These are phyloP conservation scores for Alternaria sp. DNA, from an alignment of 2,329 filamentous ascomycete genomes.

Conservation along the genomic window DNA sequence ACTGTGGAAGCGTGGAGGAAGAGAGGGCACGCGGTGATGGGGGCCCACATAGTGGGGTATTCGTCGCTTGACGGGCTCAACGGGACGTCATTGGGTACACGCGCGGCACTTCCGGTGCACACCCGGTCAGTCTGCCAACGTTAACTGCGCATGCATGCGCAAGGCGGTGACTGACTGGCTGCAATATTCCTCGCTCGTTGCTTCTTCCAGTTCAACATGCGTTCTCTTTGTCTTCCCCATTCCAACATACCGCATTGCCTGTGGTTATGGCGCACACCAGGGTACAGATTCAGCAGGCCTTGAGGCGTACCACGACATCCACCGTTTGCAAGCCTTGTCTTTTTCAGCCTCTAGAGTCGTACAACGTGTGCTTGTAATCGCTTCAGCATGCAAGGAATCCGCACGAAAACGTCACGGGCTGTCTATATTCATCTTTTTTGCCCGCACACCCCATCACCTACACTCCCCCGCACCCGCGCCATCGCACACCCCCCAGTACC, in stretches of 20 bases:
- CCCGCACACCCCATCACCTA: constrained; percentile 25
- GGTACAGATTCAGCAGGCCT: not conserved
- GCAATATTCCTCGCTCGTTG: constrained; percentile 14
- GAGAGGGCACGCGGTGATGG: constrained; percentile 9
- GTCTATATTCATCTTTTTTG: constrained; percentile 24
- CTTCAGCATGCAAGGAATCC: constrained; percentile 47
- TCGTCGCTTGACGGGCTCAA: constrained; percentile 17
- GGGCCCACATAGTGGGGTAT: constrained; percentile 13
- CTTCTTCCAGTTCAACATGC: constrained; percentile 13
- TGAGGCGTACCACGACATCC: constrained; percentile 16
- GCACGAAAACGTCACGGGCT: constrained; percentile 23
- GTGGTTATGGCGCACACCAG: constrained; percentile 26
- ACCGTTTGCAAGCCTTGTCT: constrained; percentile 35
- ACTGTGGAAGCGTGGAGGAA: constrained; percentile 10
- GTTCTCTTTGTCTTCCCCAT: constrained; percentile 11
- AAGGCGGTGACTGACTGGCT: constrained; percentile 41
- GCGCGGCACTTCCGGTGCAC: constrained; percentile 21
- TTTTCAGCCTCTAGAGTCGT: constrained; percentile 38
- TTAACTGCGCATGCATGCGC: constrained; percentile 17
- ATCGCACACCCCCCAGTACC: constrained; percentile 31
- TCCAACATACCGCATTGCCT: constrained; percentile 27
- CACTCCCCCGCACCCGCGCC: constrained; percentile 26
- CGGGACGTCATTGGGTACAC: constrained; percentile 21
- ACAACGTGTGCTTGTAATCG: constrained; percentile 41
- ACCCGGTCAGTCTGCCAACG: constrained; percentile 21